Conservation (phyloP, 2,329 filamentous ascomycete genomes). For the Fusarium vanettenii region DNA sequence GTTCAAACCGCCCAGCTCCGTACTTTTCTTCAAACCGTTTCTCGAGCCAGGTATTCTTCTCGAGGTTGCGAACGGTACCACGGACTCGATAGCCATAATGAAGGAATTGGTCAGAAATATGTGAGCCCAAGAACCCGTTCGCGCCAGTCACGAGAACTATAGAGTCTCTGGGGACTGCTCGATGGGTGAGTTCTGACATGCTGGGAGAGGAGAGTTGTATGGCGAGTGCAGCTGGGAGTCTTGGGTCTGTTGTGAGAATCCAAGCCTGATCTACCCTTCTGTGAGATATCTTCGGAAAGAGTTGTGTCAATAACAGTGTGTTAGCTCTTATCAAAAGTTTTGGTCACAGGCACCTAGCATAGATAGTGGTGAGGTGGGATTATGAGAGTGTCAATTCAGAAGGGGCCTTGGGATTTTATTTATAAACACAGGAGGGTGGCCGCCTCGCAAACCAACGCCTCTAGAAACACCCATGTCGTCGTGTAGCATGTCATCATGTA, state of each 20-base stretch:
- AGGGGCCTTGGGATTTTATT: neutral
- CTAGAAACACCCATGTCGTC: neutral
- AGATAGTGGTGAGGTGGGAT: too few species aligned
- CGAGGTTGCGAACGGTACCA: conserved; percentile 51
- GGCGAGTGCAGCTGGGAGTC: too few species aligned
- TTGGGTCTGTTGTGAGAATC: neutral
- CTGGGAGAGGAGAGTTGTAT: neutral
- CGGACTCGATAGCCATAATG: conserved; percentile 54
- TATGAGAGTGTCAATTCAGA: neutral
- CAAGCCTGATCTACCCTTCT: neutral
- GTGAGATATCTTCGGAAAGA: neutral
- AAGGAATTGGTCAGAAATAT: conserved; percentile 52
- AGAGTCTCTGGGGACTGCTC: conserved; percentile 25
- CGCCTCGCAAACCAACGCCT: neutral
- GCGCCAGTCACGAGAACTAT: conserved; percentile 54
- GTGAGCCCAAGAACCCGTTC: conserved; percentile 54
- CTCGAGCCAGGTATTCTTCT: conserved; percentile 47
- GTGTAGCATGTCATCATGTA: neutral
- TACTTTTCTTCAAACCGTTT: conserved; percentile 45
- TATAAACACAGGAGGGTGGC: neutral
- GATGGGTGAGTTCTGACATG: neutral
- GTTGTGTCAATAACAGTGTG: neutral
- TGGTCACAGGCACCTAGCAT: neutral
- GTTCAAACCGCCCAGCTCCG: conserved; percentile 46
- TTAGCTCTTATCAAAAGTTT: neutral